Evolutionary conservation across 257 asterid species (phyloP).

Genomic region (Pogostemon cablin): DNA sequence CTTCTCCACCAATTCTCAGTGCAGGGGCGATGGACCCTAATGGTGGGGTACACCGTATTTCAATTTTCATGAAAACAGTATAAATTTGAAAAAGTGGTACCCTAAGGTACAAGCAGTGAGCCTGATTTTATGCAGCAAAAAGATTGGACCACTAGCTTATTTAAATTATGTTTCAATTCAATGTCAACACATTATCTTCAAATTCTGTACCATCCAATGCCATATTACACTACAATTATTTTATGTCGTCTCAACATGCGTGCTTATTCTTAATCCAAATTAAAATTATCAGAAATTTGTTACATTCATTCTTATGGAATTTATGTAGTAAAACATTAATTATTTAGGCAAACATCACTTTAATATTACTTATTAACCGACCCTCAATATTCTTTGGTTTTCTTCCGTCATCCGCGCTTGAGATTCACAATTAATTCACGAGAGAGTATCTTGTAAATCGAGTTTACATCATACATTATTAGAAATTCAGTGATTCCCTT

Average conservation of each 20-base stretch:
- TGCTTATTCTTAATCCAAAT: background rate
- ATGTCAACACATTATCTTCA: constrained; percentile 33
- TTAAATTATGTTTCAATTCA: background rate
- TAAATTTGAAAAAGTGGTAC: background rate
- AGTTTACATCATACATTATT: too few relatives aligned
- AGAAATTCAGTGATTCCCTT: too few relatives aligned
- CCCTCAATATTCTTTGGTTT: constrained; percentile 8
- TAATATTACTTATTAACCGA: background rate
- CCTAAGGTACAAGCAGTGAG: constrained; percentile 30
- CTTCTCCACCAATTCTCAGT: too few relatives aligned
- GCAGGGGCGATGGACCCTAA: too few relatives aligned
- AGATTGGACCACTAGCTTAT: background rate
- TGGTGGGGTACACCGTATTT: too few relatives aligned
- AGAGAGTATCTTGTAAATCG: too few relatives aligned
- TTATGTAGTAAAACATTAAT: background rate
- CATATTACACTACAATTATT: background rate
- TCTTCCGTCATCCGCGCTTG: background rate
- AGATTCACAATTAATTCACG: background rate
- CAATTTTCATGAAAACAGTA: too few relatives aligned
- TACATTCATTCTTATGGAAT: background rate
- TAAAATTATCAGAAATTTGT: background rate
- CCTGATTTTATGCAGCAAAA: constrained; percentile 29
- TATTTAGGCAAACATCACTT: background rate
- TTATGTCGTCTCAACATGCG: constrained; percentile 21
- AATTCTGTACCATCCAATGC: constrained; percentile 33